Evolutionary conservation across 805 yeast species (phyloP), one percentile per base, ranked within the genome.

Genomic region (Grigorovia humatica): DNA sequence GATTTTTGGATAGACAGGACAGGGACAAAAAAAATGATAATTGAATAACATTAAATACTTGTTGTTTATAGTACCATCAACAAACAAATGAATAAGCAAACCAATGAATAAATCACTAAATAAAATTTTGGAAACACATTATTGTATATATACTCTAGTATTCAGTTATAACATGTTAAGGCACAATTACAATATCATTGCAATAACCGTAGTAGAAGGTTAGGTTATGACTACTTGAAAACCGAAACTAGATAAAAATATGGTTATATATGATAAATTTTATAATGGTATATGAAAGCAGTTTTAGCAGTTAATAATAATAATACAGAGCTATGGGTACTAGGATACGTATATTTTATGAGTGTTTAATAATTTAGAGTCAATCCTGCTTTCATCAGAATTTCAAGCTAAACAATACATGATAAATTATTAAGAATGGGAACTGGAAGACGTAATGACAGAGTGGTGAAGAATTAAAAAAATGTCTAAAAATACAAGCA

Each of bases 1-100:
- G 69, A 1, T 62, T 65, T 49, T 51, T 59, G 38, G 64, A 63
- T 48, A 60, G 69, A 52, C 54, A 55, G 43, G 32, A 47, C 15
- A 23, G 41, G 15, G 41, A 35, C 32, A 12, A 38, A 8, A n/a
- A 38, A 7, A n/a, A 15, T 38, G 18, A 38, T 15, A 38, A n/a
- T 8, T 32, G 27, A 23, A 23, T 23, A 23, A 23, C 6, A 23
- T 23, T 23, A 23, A 23, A 23, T 23, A 4, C 6, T 4, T 23
- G 27, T 23, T 23, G 3, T 6, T 23, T 23, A 4, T 23, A 23
- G 6, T 23, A 23, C 27, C 6, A 23, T 3, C 27, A 23, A 23
- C 3, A 23, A 23, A 23, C 27, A 23, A 23, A 4, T 23, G 6
- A 23, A 23, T 23, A 23, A 23, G 6, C 27, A 23, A 23, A 3